Percentiles rank a stretch among this genome's conserved stretches.
phyloP scores from a whole-genome alignment of 768 basidiomycete species.

The Pleurotus sapidus region DNA sequence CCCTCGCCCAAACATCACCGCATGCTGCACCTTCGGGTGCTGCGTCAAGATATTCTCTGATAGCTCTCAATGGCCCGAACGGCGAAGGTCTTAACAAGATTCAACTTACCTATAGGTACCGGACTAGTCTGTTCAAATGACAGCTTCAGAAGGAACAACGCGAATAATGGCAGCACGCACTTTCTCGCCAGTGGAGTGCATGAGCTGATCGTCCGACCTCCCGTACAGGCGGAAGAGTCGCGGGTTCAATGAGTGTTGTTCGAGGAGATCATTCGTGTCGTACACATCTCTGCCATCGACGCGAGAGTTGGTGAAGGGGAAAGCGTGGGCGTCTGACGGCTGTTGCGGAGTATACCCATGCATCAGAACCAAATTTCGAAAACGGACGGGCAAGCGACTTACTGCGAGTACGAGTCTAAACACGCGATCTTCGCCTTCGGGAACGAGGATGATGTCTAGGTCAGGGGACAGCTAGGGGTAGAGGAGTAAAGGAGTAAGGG shows the following conservation, averaged over 20 bases:
- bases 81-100: constrained; percentile 1
- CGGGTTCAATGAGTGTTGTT: constrained; percentile 35
- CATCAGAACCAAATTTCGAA: not conserved
- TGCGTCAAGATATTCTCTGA: constrained; percentile 35
- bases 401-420: constrained; percentile 10
- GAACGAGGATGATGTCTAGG: constrained; percentile 3
- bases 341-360: not conserved
- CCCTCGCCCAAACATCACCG: constrained; percentile 37
- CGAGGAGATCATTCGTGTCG: constrained; percentile 36
- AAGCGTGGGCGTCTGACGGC: not conserved
- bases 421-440: constrained; percentile 8
- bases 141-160: not conserved
- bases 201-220: constrained; percentile 40
- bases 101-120: constrained; percentile 26
- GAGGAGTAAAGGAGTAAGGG: not conserved
- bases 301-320: constrained; percentile 22
- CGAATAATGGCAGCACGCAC: constrained; percentile 15
- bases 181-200: constrained; percentile 40
- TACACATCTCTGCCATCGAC: constrained; percentile 37
- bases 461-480: constrained; percentile 14
- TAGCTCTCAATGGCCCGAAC: constrained; percentile 10
- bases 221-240: constrained; percentile 32
- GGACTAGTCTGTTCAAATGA: constrained; percentile 27
- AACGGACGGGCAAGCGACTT: not conserved
- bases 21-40: constrained; percentile 23